A percentile compares a stretch with the other conserved stretches of the same genome.
phyloP scores from a whole-genome alignment of 805 yeast species.

The Grigorovia humatica region DNA sequence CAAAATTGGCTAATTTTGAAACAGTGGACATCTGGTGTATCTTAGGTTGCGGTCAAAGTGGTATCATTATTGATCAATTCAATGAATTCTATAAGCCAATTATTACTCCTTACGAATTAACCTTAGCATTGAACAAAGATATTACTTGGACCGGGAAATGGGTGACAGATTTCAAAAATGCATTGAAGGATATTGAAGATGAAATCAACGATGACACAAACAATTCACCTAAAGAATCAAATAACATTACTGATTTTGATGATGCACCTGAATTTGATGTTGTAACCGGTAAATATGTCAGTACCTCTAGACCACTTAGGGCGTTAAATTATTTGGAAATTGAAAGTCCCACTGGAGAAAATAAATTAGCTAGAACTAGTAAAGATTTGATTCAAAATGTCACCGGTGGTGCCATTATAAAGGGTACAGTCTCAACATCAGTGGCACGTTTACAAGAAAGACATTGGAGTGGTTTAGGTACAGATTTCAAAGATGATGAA shows the following conservation, averaged over 20 bases:
- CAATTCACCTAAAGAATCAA: slow-evolving; percentile 3
- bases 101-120: slow-evolving; percentile 85
- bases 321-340: slow-evolving; percentile 54
- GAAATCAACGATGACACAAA: slow-evolving; percentile 12
- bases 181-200: slow-evolving; percentile 31
- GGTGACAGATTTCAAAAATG: slow-evolving; percentile 68
- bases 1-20: slow-evolving; percentile 92
- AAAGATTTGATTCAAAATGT: slow-evolving; percentile 42
- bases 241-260: slow-evolving; percentile 1
- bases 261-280: slow-evolving; percentile 75
- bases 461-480: slow-evolving; percentile 85
- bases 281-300: slow-evolving; percentile 69
- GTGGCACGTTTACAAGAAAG: slow-evolving; percentile 65
- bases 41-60: slow-evolving; percentile 90
- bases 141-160: slow-evolving; percentile 89
- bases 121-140: slow-evolving; percentile 66
- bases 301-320: slow-evolving; percentile 68
- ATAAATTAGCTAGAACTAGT: slow-evolving; percentile 11
- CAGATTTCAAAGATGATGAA: slow-evolving; percentile 54
- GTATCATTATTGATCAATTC: slow-evolving; percentile 68
- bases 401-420: slow-evolving; percentile 51
- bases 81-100: slow-evolving; percentile 85
- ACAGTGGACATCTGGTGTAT: slow-evolving; percentile 92
- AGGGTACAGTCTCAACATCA: slow-evolving; percentile 80
- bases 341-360: slow-evolving; percentile 32